Evolutionary conservation across 2,329 filamentous ascomycete genomes (phyloP).

Genomic region (Akanthomyces muscarius): DNA sequence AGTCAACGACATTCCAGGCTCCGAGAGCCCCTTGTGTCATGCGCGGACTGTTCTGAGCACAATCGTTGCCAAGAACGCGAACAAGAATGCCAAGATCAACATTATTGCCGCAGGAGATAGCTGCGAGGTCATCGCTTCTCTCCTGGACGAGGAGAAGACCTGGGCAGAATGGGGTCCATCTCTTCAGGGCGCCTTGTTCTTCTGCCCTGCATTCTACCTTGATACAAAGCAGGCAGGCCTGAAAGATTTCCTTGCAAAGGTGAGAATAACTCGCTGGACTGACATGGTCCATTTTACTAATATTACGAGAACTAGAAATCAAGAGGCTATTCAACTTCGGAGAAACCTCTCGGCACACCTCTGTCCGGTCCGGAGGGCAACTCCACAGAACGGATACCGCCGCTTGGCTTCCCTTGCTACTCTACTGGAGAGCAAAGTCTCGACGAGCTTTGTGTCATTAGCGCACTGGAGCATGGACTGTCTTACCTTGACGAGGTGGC

Average conservation of each 20-base stretch:
- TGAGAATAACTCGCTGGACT: constrained; percentile 28
- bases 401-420: constrained; percentile 62
- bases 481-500: constrained; percentile 59
- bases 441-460: constrained; percentile 60
- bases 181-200: constrained; percentile 45
- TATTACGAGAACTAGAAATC: constrained; percentile 41
- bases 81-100: constrained; percentile 54
- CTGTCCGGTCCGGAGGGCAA: constrained; percentile 52
- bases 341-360: constrained; percentile 47
- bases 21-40: constrained; percentile 57
- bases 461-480: constrained; percentile 50
- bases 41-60: constrained; percentile 62
- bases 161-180: constrained; percentile 43
- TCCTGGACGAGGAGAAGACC: constrained; percentile 53
- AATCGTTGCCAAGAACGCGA: constrained; percentile 50
- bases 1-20: constrained; percentile 60
- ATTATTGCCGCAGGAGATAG: constrained; percentile 69
- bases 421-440: constrained; percentile 60
- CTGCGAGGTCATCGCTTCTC: constrained; percentile 52
- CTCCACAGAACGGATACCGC: constrained; percentile 36
- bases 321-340: constrained; percentile 57
- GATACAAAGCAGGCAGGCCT: constrained; percentile 31
- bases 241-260: constrained; percentile 48
- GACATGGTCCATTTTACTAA: constrained; percentile 24
- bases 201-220: constrained; percentile 47